Percentiles rank a stretch among this genome's conserved stretches.
Evolutionary conservation across 139 green algal genomes (phyloP).

Genomic region (Edaphochlamys debaryana): DNA sequence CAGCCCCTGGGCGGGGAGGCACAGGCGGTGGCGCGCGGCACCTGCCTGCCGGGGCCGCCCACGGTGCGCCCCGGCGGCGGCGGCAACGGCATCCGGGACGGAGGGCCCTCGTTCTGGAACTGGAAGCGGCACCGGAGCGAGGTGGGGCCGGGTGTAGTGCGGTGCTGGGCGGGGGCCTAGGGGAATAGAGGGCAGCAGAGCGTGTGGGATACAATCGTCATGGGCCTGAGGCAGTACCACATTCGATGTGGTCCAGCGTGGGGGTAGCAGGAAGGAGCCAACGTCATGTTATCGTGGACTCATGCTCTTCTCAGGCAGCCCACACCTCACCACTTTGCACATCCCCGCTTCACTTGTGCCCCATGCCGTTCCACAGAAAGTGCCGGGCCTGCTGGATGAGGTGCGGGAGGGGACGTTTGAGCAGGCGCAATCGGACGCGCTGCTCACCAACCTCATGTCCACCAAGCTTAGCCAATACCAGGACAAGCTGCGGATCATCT

Average conservation of each 20-base stretch:
- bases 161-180: not conserved
- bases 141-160: not conserved
- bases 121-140: not conserved
- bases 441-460: conserved; percentile 19
- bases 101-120: conserved; percentile 20
- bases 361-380: not conserved
- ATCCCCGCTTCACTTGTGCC: too few relatives aligned
- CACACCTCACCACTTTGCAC: too few relatives aligned
- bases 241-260: too few relatives aligned
- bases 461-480: conserved; percentile 9
- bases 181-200: not conserved
- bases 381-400: conserved; percentile 18
- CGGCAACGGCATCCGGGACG: not conserved
- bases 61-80: conserved; percentile 4
- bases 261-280: too few relatives aligned
- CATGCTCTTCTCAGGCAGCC: too few relatives aligned
- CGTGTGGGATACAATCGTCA: too few relatives aligned
- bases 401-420: conserved; percentile 21
- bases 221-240: too few relatives aligned
- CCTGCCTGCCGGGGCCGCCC: conserved; percentile 9
- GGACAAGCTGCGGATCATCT: conserved; percentile 39
- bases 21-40: not conserved
- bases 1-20: conserved; percentile 8
- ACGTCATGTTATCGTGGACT: too few relatives aligned
- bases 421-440: conserved; percentile 18